Conservation (phyloP, 805 yeast species). For the Candida arabinofermentans region DNA sequence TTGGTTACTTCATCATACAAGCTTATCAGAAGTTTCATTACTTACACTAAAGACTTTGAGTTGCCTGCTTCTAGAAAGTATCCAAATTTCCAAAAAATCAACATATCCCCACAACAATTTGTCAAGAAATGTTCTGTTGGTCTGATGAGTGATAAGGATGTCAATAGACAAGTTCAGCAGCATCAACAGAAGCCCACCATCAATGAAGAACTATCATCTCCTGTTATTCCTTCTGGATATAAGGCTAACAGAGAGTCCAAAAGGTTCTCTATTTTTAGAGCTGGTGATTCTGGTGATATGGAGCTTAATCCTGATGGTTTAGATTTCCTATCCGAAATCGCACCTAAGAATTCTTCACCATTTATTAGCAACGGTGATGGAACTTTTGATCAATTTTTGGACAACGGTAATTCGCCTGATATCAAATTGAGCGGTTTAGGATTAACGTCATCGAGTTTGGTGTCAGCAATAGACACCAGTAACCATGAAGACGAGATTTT, state of each 20-base stretch:
- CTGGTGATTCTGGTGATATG: constrained; percentile 47
- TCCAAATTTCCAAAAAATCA: constrained; percentile 57
- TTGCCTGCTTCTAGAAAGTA: constrained; percentile 57
- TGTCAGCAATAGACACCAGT: constrained; percentile 3
- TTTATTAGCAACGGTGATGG: constrained; percentile 24
- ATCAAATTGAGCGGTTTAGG: neutral
- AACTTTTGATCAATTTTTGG: constrained; percentile 18
- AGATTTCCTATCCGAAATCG: constrained; percentile 33
- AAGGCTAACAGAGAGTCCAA: constrained; percentile 29
- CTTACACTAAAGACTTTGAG: constrained; percentile 63
- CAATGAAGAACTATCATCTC: neutral
- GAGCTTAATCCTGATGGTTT: constrained; percentile 46
- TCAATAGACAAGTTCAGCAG: constrained; percentile 25
- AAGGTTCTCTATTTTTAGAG: constrained; percentile 47
- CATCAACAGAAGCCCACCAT: constrained; percentile 14
- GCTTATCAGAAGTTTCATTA: constrained; percentile 53
- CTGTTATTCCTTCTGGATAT: constrained; percentile 5
- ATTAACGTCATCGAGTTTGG: neutral
- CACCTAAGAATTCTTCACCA: constrained; percentile 24
- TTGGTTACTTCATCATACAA: constrained; percentile 43
- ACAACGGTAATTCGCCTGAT: constrained; percentile 4
- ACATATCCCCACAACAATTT: constrained; percentile 57
- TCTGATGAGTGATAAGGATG: constrained; percentile 40
- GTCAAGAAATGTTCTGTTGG: constrained; percentile 60
- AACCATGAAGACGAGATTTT: constrained; percentile 42